phyloP scores from a whole-genome alignment of 106 monocot genomes.

The Dactylorhiza incarnata region DNA sequence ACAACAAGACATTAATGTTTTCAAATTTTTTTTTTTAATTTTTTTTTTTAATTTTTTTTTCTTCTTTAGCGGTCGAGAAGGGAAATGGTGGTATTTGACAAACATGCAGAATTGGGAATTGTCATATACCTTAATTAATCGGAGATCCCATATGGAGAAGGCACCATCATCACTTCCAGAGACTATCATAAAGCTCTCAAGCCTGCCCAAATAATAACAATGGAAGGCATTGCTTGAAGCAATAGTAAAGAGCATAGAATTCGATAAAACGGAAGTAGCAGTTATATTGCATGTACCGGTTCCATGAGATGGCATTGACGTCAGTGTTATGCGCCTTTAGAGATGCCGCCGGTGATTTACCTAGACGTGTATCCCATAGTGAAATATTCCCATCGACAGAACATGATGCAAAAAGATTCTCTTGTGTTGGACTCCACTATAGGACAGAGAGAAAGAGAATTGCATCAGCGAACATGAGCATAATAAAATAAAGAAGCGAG shows the following conservation, averaged over 20 bases:
- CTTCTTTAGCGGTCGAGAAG: too few species aligned
- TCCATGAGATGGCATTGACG: conserved; percentile 99
- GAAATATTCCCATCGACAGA: conserved; percentile 79
- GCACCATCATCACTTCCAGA: conserved; percentile 96
- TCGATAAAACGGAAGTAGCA: conserved; percentile 3
- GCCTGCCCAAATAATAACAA: conserved; percentile 24
- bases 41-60: too few species aligned
- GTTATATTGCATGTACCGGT: conserved; percentile 32
- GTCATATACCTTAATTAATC: conserved; percentile 62
- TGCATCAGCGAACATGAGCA: neutral
- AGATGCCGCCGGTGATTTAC: conserved; percentile 71
- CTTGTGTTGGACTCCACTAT: conserved; percentile 98
- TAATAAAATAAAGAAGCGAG: neutral
- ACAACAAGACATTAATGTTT: neutral
- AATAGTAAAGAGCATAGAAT: neutral
- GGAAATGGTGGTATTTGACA: too few species aligned
- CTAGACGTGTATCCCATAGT: conserved; percentile 83
- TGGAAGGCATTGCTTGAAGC: neutral
- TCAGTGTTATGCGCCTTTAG: conserved; percentile 79
- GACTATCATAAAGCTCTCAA: conserved; percentile 90
- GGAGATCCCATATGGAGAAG: conserved; percentile 87
- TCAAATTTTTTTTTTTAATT: neutral
- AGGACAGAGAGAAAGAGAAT: neutral
- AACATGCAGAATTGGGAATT: neutral
- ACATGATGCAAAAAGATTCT: conserved; percentile 92